phyloP scores from a whole-genome alignment of 192 early-diverging fungal genomes.

The Mortierella claussenii region DNA sequence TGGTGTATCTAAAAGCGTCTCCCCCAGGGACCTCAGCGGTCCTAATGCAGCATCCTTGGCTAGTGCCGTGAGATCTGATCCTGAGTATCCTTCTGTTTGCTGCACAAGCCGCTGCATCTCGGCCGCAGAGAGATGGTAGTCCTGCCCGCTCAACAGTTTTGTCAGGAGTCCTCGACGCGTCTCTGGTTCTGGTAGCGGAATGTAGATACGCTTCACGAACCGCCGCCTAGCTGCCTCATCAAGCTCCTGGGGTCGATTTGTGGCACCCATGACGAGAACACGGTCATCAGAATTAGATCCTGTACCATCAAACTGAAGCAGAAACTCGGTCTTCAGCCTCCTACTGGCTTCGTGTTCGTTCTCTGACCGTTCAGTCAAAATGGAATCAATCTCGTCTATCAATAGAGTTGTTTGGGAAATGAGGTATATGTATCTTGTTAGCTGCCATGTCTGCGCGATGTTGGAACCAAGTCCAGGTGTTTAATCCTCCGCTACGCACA shows the following conservation, averaged over 20 bases:
- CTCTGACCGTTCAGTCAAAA: slow-evolving; percentile 84
- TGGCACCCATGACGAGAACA: slow-evolving; percentile 91
- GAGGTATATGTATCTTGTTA: neutral
- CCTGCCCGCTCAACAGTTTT: slow-evolving; percentile 67
- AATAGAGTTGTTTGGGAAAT: too few relatives aligned
- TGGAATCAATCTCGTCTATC: slow-evolving; percentile 76
- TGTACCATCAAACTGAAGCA: slow-evolving; percentile 78
- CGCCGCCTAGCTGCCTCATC: slow-evolving; percentile 92
- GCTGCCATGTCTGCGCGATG: neutral
- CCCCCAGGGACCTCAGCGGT: slow-evolving; percentile 75
- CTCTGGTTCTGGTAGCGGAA: slow-evolving; percentile 79
- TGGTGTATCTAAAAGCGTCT: slow-evolving; percentile 60
- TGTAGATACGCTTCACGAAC: slow-evolving; percentile 76
- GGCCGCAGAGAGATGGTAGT: slow-evolving; percentile 59
- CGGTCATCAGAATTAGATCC: slow-evolving; percentile 66
- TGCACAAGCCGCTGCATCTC: slow-evolving; percentile 69
- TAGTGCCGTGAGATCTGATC: slow-evolving; percentile 85
- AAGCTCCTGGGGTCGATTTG: slow-evolving; percentile 89
- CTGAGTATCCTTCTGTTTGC: slow-evolving; percentile 80
- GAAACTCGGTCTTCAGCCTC: slow-evolving; percentile 90
- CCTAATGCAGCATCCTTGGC: slow-evolving; percentile 76
- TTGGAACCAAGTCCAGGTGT: neutral
- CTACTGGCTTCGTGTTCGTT: slow-evolving; percentile 86
- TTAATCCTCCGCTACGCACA: neutral
- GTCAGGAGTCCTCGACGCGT: slow-evolving; percentile 69